These are phyloP conservation scores for Arachis hypogaea DNA, from an alignment of 306 rosid species.

Conservation along the genomic window DNA sequence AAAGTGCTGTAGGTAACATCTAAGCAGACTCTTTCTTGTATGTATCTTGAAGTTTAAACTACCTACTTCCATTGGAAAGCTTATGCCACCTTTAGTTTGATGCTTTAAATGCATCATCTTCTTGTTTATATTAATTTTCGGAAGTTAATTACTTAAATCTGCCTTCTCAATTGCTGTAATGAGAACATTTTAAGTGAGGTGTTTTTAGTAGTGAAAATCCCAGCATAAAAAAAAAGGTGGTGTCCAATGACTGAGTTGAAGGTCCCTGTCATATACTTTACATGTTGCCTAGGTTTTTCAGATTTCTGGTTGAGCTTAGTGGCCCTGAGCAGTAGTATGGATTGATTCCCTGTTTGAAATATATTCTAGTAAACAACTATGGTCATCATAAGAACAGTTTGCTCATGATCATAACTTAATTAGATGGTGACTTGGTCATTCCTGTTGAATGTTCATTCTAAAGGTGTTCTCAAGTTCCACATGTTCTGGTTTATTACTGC, in stretches of 20 bases:
- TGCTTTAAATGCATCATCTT: constrained; percentile 18
- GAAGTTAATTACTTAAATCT: not conserved
- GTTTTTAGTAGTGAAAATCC: no score
- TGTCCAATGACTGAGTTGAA: constrained; percentile 11
- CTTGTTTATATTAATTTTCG: constrained; percentile 27
- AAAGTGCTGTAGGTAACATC: constrained; percentile 97
- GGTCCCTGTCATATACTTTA: constrained; percentile 28
- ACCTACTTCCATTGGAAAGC: constrained; percentile 32
- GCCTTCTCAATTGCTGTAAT: constrained; percentile 18
- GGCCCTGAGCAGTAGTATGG: constrained; percentile 17
- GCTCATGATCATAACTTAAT: constrained; percentile 9
- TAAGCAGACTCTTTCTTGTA: not conserved
- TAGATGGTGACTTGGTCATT: constrained; percentile 25
- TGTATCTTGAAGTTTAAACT: constrained; percentile 32
- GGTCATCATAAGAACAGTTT: not conserved
- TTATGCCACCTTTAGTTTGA: constrained; percentile 10
- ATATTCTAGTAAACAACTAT: not conserved
- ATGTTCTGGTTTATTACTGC: constrained; percentile 46
- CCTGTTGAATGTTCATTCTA: constrained; percentile 21
- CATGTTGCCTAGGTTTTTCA: constrained; percentile 19
- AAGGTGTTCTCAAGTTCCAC: constrained; percentile 25
- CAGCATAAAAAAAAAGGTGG: no score
- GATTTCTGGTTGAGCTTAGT: constrained; percentile 29
- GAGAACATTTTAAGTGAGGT: constrained; percentile 25
- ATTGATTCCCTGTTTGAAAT: constrained; percentile 3